Conservation (phyloP, 2,329 filamentous ascomycete species). For the Cylindrodendrum hubeiense region DNA sequence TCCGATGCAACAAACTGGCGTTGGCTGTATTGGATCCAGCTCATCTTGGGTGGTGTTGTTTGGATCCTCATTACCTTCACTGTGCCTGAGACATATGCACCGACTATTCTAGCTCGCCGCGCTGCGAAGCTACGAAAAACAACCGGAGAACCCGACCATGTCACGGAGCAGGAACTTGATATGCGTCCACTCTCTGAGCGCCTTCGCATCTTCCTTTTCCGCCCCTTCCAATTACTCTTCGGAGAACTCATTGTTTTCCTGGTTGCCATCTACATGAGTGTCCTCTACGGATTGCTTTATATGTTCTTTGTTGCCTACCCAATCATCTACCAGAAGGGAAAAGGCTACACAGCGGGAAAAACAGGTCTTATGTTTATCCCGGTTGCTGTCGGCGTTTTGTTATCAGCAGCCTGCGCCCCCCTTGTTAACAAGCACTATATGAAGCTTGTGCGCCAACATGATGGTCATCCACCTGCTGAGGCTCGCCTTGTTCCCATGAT, state of each 20-base stretch:
- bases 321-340: slow-evolving; percentile 79
- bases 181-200: slow-evolving; percentile 71
- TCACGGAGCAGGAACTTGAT: not conserved
- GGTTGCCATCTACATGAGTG: slow-evolving; percentile 84
- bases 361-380: slow-evolving; percentile 83
- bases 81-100: slow-evolving; percentile 85
- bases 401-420: slow-evolving; percentile 71
- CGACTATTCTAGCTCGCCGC: not conserved
- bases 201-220: slow-evolving; percentile 70
- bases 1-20: slow-evolving; percentile 81
- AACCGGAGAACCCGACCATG: not conserved
- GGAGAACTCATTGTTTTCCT: slow-evolving; percentile 88
- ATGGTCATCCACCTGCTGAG: slow-evolving; percentile 82
- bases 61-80: slow-evolving; percentile 74
- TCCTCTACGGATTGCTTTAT: slow-evolving; percentile 88
- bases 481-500: slow-evolving; percentile 84
- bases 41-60: slow-evolving; percentile 81
- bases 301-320: slow-evolving; percentile 92
- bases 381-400: slow-evolving; percentile 75
- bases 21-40: slow-evolving; percentile 86
- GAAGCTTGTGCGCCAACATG: slow-evolving; percentile 67
- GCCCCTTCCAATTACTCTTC: slow-evolving; percentile 82
- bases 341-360: slow-evolving; percentile 84
- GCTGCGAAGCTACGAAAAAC: not conserved
- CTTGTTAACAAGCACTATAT: slow-evolving; percentile 74